phyloP scores from a whole-genome alignment of 2,329 filamentous ascomycete species.

The Meredithiella fracta region DNA sequence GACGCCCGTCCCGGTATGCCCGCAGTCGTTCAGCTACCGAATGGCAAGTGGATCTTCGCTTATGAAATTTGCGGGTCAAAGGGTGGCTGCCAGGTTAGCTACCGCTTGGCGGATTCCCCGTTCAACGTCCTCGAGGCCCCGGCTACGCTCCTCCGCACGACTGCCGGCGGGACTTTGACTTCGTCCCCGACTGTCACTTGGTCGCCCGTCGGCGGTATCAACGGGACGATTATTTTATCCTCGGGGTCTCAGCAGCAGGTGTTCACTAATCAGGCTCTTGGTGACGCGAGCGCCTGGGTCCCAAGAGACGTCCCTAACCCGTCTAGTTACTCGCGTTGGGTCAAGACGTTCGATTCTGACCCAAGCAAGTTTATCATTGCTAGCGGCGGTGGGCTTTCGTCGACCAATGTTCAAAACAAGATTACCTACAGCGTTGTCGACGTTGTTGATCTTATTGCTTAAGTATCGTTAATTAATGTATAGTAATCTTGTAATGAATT shows the following conservation, averaged over 20 bases:
- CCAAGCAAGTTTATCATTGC: slow-evolving; percentile 26
- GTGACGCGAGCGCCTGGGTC: slow-evolving; percentile 24
- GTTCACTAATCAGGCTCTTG: slow-evolving; percentile 27
- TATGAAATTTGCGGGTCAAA: slow-evolving; percentile 43
- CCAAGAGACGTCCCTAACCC: slow-evolving; percentile 22
- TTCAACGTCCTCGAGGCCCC: slow-evolving; percentile 22
- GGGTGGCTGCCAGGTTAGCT: slow-evolving; percentile 29
- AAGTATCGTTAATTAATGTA: not conserved
- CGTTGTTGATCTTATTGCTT: slow-evolving; percentile 13
- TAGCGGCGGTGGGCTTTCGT: slow-evolving; percentile 29
- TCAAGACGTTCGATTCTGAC: slow-evolving; percentile 23
- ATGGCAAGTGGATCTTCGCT: slow-evolving; percentile 44
- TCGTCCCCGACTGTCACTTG: slow-evolving; percentile 29
- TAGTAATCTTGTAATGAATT: not conserved
- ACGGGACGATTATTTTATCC: slow-evolving; percentile 30
- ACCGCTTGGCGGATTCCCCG: slow-evolving; percentile 26
- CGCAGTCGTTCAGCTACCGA: slow-evolving; percentile 39
- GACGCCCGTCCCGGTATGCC: slow-evolving; percentile 51
- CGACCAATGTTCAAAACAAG: slow-evolving; percentile 28
- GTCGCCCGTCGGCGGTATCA: slow-evolving; percentile 27
- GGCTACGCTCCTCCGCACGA: slow-evolving; percentile 21
- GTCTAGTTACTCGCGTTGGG: slow-evolving; percentile 23
- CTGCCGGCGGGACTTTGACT: slow-evolving; percentile 19
- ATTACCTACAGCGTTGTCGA: slow-evolving; percentile 24
- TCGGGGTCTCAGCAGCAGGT: slow-evolving; percentile 23